phyloP scores from a whole-genome alignment of 768 basidiomycete genomes.

The Saitozyma podzolica region DNA sequence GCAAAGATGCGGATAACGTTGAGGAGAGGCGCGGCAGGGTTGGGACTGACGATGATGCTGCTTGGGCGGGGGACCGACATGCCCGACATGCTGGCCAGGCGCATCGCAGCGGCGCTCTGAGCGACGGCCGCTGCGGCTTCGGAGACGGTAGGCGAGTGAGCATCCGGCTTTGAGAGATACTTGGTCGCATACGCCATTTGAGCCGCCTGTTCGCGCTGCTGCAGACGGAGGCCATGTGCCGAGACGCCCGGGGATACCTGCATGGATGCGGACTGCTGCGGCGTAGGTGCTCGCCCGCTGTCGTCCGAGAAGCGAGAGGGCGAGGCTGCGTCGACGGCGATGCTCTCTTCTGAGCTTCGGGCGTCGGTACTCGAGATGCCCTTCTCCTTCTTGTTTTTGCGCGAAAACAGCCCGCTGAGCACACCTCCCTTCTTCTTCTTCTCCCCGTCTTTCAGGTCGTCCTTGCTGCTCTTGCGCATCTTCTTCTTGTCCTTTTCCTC shows the following conservation, averaged over 20 bases:
- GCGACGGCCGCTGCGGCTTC: conserved; percentile 73
- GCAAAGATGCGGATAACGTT: conserved; percentile 96
- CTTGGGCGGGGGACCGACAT: conserved; percentile 37
- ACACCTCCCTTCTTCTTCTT: conserved; percentile 64
- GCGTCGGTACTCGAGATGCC: conserved; percentile 55
- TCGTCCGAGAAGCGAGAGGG: conserved; percentile 32
- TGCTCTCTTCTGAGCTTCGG: conserved; percentile 47
- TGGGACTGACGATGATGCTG: conserved; percentile 54
- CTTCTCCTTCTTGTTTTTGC: conserved; percentile 59
- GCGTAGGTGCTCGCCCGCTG: neutral
- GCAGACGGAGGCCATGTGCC: conserved; percentile 66
- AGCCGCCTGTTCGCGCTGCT: conserved; percentile 84
- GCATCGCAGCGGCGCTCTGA: conserved; percentile 53
- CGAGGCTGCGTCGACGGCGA: conserved; percentile 28
- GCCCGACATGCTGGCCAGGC: conserved; percentile 37
- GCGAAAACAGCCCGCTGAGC: conserved; percentile 71
- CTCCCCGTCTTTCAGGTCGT: conserved; percentile 30
- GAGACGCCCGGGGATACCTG: conserved; percentile 54
- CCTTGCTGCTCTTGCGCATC: conserved; percentile 31
- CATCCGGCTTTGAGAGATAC: conserved; percentile 78
- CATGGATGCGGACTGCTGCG: conserved; percentile 8
- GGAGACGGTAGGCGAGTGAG: conserved; percentile 66
- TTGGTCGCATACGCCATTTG: conserved; percentile 77
- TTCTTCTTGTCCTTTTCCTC: conserved; percentile 58
- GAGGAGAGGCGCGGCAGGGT: conserved; percentile 70